Conservation (phyloP, 2,329 filamentous ascomycete genomes). For the Microdochium paspali region DNA sequence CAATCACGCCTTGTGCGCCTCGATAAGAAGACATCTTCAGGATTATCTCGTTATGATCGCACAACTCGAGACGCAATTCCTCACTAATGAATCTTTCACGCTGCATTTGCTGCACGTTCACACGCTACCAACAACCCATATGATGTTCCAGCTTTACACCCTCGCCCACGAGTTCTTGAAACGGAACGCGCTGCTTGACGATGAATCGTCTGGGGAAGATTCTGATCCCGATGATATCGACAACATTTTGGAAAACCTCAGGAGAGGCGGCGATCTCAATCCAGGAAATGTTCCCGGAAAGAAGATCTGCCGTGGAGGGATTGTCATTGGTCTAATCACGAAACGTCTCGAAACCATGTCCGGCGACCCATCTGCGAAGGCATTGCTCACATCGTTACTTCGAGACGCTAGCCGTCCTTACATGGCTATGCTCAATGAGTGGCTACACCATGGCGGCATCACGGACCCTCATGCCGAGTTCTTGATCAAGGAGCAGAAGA, state of each 20-base stretch:
- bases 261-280: constrained; percentile 75
- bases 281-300: constrained; percentile 73
- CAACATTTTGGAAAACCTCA: constrained; percentile 82
- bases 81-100: constrained; percentile 83
- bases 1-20: constrained; percentile 92
- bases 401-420: constrained; percentile 88
- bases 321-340: constrained; percentile 82
- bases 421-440: constrained; percentile 97
- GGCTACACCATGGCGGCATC: constrained; percentile 93
- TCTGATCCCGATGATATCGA: constrained; percentile 78
- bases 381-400: constrained; percentile 71
- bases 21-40: constrained; percentile 81
- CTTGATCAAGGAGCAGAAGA: constrained; percentile 89
- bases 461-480: constrained; percentile 92
- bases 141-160: constrained; percentile 82
- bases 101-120: constrained; percentile 89
- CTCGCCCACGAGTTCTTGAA: constrained; percentile 81
- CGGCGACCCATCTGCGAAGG: constrained; percentile 80
- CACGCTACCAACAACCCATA: constrained; percentile 80
- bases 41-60: constrained; percentile 91
- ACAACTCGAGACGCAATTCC: constrained; percentile 85
- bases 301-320: constrained; percentile 94
- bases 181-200: constrained; percentile 79
- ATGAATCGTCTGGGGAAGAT: constrained; percentile 62
- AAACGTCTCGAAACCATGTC: constrained; percentile 81